Percentiles rank a stretch among this genome's conserved stretches.
These are phyloP conservation scores for Wickerhamomyces sp. DNA, from an alignment of 1,139 yeast genomes.

Conservation along the genomic window DNA sequence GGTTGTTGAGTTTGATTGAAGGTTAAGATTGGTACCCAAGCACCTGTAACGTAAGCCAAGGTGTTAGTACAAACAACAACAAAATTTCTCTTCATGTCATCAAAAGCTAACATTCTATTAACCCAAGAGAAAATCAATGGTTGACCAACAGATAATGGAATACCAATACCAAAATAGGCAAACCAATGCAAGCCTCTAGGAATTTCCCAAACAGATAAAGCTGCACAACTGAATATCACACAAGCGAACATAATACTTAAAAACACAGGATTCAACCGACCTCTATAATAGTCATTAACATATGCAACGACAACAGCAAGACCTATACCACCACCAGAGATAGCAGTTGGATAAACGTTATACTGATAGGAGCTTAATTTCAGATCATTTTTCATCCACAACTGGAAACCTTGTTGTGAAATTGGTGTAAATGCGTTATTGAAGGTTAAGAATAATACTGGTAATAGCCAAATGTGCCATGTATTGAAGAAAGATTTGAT, in stretches of 20 bases:
- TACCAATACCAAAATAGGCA: conserved; percentile 43
- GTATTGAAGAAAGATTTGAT: conserved; percentile 40
- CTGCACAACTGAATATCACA: conserved; percentile 38
- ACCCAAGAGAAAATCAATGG: conserved; percentile 54
- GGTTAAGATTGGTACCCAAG: conserved; percentile 36
- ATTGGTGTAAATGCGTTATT: conserved; percentile 38
- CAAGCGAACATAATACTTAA: conserved; percentile 35
- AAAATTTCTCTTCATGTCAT: conserved; percentile 24
- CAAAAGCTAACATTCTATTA: conserved; percentile 37
- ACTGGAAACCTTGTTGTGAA: conserved; percentile 35
- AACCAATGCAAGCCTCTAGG: conserved; percentile 47
- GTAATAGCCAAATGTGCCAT: conserved; percentile 48
- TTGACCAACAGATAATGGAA: conserved; percentile 43
- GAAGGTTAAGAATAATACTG: conserved; percentile 44
- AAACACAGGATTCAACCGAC: conserved; percentile 36
- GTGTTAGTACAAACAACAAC: conserved; percentile 22
- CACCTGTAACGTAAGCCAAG: conserved; percentile 20
- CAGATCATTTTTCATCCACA: conserved; percentile 47
- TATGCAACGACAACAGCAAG: conserved; percentile 38
- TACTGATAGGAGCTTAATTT: conserved; percentile 37
- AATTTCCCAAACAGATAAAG: conserved; percentile 44
- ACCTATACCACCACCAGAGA: conserved; percentile 43
- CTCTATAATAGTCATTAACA: conserved; percentile 41
- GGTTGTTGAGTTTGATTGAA: conserved; percentile 52
- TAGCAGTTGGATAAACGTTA: conserved; percentile 45